Evolutionary conservation across 1,284 basidiomycete species (phyloP).

Genomic region (Mycena citricolor): DNA sequence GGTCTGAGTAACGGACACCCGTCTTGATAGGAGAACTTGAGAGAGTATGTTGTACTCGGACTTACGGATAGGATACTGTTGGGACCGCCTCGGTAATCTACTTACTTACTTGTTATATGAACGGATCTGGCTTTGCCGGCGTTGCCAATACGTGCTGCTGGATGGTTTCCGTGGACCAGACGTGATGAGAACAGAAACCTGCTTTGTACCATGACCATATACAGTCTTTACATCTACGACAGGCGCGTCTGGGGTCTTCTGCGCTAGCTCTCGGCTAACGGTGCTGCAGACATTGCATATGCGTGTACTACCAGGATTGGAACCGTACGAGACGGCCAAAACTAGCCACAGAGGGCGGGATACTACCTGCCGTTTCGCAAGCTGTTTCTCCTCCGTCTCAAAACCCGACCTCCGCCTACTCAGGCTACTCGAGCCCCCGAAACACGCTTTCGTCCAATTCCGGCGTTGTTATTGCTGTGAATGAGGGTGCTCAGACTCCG

Average conservation of each 20-base stretch:
- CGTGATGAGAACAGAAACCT: no score
- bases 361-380: constrained; percentile 75
- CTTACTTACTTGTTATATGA: no score
- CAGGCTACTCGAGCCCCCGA: constrained; percentile 53
- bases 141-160: no score
- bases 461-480: constrained; percentile 68
- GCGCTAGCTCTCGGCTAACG: constrained; percentile 1
- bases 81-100: no score
- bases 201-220: constrained; percentile 65
- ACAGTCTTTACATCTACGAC: constrained; percentile 89
- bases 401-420: constrained; percentile 13
- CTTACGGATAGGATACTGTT: no score
- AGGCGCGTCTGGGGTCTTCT: constrained; percentile 45
- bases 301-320: constrained; percentile 94
- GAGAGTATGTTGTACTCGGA: no score
- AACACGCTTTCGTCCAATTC: constrained; percentile 62
- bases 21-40: no score
- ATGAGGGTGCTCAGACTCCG: constrained; percentile 46
- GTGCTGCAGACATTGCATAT: constrained; percentile 75
- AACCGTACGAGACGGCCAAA: constrained; percentile 76
- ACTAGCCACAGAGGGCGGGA: constrained; percentile 65
- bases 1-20: constrained; percentile 16
- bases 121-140: no score
- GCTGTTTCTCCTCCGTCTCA: constrained; percentile 54
- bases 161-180: no score